Percentiles rank a stretch among this genome's conserved stretches.
Conservation (phyloP, 2,329 filamentous ascomycete genomes). For the Gyromitra esculenta region DNA sequence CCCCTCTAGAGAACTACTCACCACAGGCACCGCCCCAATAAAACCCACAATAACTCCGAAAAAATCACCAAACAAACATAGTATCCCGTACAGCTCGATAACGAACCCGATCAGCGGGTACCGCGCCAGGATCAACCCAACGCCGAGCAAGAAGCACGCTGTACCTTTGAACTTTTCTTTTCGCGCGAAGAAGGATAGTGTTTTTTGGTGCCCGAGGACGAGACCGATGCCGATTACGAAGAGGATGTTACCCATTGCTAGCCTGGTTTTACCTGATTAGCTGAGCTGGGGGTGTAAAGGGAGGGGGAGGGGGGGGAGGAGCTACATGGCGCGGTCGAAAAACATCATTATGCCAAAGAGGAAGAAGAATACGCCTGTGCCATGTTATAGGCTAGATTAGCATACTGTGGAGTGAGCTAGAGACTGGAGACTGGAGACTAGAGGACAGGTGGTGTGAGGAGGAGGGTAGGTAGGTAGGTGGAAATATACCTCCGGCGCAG, state of each 20-base stretch:
- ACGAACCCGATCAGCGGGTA: slow-evolving; percentile 93
- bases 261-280: slow-evolving; percentile 23
- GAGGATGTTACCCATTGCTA: slow-evolving; percentile 99
- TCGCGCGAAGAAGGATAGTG: slow-evolving; percentile 90
- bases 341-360: slow-evolving; percentile 94
- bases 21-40: slow-evolving; percentile 54
- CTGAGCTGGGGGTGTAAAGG: slow-evolving; percentile 16
- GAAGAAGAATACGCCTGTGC: slow-evolving; percentile 84
- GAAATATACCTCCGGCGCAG: slow-evolving; percentile 67
- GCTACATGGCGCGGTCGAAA: slow-evolving; percentile 88
- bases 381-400: slow-evolving; percentile 49
- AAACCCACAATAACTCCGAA: slow-evolving; percentile 83
- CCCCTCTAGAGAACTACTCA: slow-evolving; percentile 19
- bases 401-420: too few species aligned
- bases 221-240: slow-evolving; percentile 96
- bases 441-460: too few species aligned
- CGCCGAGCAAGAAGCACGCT: slow-evolving; percentile 83
- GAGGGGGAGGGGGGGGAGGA: slow-evolving; percentile 55
- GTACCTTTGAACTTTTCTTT: slow-evolving; percentile 93
- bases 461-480: too few species aligned
- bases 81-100: slow-evolving; percentile 90
- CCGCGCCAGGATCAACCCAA: slow-evolving; percentile 83
- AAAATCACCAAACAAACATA: slow-evolving; percentile 95
- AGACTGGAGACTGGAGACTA: too few species aligned
- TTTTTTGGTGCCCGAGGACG: slow-evolving; percentile 92